phyloP scores from a whole-genome alignment of 805 yeast genomes.

The Candida yuanshanica region DNA sequence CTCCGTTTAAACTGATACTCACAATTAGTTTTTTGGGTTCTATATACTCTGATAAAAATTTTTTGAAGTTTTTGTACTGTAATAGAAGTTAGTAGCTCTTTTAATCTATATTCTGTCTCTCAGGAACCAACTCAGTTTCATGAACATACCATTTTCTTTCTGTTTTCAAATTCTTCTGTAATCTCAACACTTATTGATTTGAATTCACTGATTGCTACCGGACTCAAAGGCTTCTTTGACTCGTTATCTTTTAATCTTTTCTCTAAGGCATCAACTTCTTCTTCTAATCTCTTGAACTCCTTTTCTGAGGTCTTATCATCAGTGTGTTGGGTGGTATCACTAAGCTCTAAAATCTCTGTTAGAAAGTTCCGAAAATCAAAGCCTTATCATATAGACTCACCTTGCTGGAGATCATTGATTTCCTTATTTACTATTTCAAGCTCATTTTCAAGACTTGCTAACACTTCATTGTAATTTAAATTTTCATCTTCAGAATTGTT shows the following conservation, averaged over 20 bases:
- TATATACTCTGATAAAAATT: slow-evolving; percentile 15
- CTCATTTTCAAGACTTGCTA: not conserved
- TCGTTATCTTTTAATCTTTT: slow-evolving; percentile 2
- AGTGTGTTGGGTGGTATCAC: slow-evolving; percentile 11
- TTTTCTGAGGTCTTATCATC: slow-evolving; percentile 9
- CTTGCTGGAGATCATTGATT: slow-evolving; percentile 1
- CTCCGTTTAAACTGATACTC: no score
- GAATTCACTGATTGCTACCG: slow-evolving; percentile 7
- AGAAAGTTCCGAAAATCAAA: not conserved
- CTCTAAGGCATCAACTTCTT: slow-evolving; percentile 4
- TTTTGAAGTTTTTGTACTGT: slow-evolving; percentile 13
- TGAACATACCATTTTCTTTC: slow-evolving; percentile 9
- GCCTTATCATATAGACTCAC: not conserved
- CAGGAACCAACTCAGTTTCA: no score
- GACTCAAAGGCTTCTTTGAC: slow-evolving; percentile 4
- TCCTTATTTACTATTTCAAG: not conserved
- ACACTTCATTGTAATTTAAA: not conserved
- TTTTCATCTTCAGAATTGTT: not conserved
- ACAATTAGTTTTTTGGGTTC: slow-evolving; percentile 15
- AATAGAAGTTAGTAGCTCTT: not conserved
- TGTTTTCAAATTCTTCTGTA: slow-evolving; percentile 12
- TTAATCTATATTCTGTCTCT: no score
- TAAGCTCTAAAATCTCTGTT: slow-evolving; percentile 3
- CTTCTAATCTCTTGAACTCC: slow-evolving; percentile 1
- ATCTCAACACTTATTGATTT: slow-evolving; percentile 1